Evolutionary conservation across 495 filamentous ascomycete genomes (phyloP), one percentile per base, ranked within the genome.

Genomic region (Polyplosphaeria fusca): DNA sequence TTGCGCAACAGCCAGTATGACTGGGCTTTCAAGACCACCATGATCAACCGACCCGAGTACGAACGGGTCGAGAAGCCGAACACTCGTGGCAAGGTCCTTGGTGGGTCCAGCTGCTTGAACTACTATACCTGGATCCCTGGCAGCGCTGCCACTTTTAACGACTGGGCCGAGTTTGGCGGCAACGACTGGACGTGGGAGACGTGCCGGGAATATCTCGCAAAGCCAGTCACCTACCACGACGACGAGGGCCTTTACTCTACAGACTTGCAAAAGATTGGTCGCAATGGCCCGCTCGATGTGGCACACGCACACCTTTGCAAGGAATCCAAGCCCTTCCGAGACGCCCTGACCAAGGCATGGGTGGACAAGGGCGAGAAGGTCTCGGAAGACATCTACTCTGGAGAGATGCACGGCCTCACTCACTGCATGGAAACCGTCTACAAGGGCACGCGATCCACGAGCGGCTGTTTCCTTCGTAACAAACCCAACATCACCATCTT

Each of bases 11-110:
- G 71, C 58, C 63, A 77, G 52, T 71, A 79, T 58, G 82, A 86
- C 69, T 86, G 81, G 82, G 72, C 67, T 1, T 84, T 82, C 72
- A 83, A 86, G 70, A 79, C 79, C 0, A 82, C 79, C 24, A 78
- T 85, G 74, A 76, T 85, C 68, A 75, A 82, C 49, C 75, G 80
- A 5, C 75, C 76, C 14, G 82, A 84, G 52, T 84, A 84, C 63
- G 76, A 76, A 47, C 79, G 82, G 4, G 64, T 84, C 28, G 82
- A 84, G 65, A 84, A 83, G 70, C 81, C 79, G 30, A 83, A 47
- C 54, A 77, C 77, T 18, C 74, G 79, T 14, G 81, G 81, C 5
- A 79, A 78, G 52, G 71, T 72, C 2, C 73, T 83, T 2, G 81
- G 80, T 35, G 81, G 79, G 7, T 76, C 74, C 13, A 76, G 71